Evolutionary conservation across 2,329 filamentous ascomycete genomes (phyloP), one percentile per base, ranked within the genome.

Genomic region (Fusarium nurragi): DNA sequence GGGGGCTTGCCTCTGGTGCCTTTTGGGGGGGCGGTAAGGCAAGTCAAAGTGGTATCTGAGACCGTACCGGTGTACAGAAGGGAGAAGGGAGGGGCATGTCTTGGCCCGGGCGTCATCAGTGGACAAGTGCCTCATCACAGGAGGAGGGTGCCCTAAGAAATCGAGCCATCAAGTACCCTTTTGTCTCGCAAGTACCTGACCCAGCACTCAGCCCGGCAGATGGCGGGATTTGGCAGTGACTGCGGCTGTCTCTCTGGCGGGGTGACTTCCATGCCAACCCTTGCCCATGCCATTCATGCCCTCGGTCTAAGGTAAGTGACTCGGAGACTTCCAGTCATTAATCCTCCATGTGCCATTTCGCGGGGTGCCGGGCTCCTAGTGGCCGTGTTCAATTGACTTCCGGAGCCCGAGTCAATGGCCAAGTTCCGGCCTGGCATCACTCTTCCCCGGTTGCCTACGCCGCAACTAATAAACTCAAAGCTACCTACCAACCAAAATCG

Each of bases 331-430:
- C 56, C 60, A 60, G 25, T 49, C 43, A 14, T 9, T 57, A 66
- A 63, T 65, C 63, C 53, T 47, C 45, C 36, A 26, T 63, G 52
- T 51, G 34, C 50, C 56, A 58, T 62, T 63, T 63, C 62, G 63
- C 51, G 63, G 63, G 63, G 62, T 64, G 39, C 62, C 47, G 62
- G 52, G 18, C 30, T 65, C 34, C 39, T 60, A 67, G 63, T 67
- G 63, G 63, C 64, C 58, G 54, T 45, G 39, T 45, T 43, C 47
- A 49, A 51, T 40, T 21, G 61, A 48, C 43, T 61, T 60, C 58
- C 56, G 49, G 58, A 61, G 43, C 22, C 58, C 49, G 43, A 61
- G 26, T 53, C 13, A 28, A 61, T 55, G 61, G 49, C 58, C 54
- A 64, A 49, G 54, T 64, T 60, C 48, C 60, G 60, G 60, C 14